A percentile compares a stretch with the other conserved stretches of the same genome.
Evolutionary conservation across 1,284 basidiomycete genomes (phyloP).

Genomic region (Apiotrichum domesticum): DNA sequence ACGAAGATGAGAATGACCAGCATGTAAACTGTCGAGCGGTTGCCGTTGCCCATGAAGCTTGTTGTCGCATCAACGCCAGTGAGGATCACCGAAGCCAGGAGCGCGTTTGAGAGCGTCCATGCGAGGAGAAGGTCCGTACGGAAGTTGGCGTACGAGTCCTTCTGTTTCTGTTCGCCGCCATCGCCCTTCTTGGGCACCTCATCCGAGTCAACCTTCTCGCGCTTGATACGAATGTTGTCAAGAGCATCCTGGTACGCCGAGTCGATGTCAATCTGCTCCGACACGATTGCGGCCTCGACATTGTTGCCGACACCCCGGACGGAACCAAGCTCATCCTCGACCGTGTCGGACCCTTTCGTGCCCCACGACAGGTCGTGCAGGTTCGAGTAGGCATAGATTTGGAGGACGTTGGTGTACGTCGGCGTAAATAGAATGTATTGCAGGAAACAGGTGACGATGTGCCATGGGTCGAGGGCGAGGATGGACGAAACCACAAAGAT

Average conservation of each 20-base stretch:
- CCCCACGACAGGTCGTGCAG: slow-evolving; percentile 70
- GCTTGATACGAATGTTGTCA: slow-evolving; percentile 57
- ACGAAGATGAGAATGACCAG: slow-evolving; percentile 45
- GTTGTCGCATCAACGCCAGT: slow-evolving; percentile 58
- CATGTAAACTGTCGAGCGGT: slow-evolving; percentile 50
- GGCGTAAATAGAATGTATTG: slow-evolving; percentile 73
- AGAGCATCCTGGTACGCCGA: slow-evolving; percentile 83
- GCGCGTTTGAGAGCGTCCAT: slow-evolving; percentile 52
- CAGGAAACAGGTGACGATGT: slow-evolving; percentile 81
- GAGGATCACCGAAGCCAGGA: slow-evolving; percentile 80
- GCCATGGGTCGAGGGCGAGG: slow-evolving; percentile 84
- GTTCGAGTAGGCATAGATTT: slow-evolving; percentile 50
- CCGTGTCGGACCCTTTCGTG: slow-evolving; percentile 68
- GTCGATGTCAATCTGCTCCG: slow-evolving; percentile 81
- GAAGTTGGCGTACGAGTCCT: slow-evolving; percentile 81
- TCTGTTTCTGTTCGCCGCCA: slow-evolving; percentile 60
- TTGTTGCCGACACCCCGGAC: slow-evolving; percentile 59
- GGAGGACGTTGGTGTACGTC: slow-evolving; percentile 21
- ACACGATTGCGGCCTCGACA: slow-evolving; percentile 82
- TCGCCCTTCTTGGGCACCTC: slow-evolving; percentile 50
- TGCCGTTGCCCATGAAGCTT: slow-evolving; percentile 59
- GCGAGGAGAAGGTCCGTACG: slow-evolving; percentile 55
- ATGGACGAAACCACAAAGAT: slow-evolving; percentile 71
- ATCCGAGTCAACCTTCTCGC: slow-evolving; percentile 29
- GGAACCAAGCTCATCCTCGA: slow-evolving; percentile 68